phyloP scores from a whole-genome alignment of 2,329 filamentous ascomycete species.

The Arachnopeziza araneosa region DNA sequence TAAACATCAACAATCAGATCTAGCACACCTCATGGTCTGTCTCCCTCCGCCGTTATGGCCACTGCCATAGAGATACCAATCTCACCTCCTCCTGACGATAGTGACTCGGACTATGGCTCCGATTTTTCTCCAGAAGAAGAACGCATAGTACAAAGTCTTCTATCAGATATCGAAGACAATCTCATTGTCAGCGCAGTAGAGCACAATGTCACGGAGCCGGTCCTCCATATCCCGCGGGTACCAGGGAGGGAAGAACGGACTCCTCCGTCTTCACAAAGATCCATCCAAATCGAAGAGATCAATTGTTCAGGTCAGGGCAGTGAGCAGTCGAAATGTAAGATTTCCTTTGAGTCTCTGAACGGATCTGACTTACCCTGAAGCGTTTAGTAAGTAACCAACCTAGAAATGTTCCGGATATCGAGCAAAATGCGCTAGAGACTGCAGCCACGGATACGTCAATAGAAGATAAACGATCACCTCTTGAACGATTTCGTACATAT shows the following conservation, averaged over 20 bases:
- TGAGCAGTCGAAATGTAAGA: slow-evolving; percentile 49
- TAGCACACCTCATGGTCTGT: neutral
- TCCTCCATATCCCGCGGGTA: slow-evolving; percentile 36
- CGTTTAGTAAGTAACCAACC: slow-evolving; percentile 50
- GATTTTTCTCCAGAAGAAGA: slow-evolving; percentile 55
- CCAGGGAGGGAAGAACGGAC: slow-evolving; percentile 33
- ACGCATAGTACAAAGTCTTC: slow-evolving; percentile 44
- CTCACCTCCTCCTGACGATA: slow-evolving; percentile 3
- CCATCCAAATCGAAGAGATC: slow-evolving; percentile 13
- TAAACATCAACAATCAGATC: neutral
- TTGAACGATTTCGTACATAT: slow-evolving; percentile 72
- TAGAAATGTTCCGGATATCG: neutral
- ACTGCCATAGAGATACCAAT: neutral
- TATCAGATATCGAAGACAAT: slow-evolving; percentile 32
- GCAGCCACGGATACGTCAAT: neutral
- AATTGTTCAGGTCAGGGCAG: slow-evolving; percentile 21
- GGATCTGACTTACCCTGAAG: slow-evolving; percentile 58
- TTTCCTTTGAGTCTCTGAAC: neutral
- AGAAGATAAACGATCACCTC: slow-evolving; percentile 51
- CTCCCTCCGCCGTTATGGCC: neutral
- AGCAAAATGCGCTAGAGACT: slow-evolving; percentile 1
- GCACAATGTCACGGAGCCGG: slow-evolving; percentile 28
- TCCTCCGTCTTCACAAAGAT: slow-evolving; percentile 24
- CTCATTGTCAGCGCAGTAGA: slow-evolving; percentile 28
- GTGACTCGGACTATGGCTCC: slow-evolving; percentile 56